Base-by-base conservation (phyloP, 1,284 basidiomycete genomes). In the Cutaneotrichosporon sp. region DNA sequence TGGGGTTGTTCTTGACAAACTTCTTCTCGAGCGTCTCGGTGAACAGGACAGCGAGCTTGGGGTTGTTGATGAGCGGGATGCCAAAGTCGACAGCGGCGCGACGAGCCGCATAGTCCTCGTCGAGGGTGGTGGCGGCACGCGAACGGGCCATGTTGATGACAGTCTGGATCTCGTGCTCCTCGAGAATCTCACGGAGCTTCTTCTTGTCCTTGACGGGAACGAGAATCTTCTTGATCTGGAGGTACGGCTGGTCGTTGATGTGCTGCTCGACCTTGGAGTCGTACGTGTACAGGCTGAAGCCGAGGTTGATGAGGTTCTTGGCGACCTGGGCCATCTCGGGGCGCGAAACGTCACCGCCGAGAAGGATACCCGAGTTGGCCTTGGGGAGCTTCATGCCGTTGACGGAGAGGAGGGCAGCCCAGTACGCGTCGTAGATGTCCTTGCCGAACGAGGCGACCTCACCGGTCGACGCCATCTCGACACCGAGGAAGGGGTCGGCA, bases 401-500 rank as follows among this genome's bases (percentile, higher is more conserved):
- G 67, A 88, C 89, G 60, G 91, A 91, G 5, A 86, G 86, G 53
- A 96, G 85, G n/a, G 91, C 89, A 78, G 95, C 91, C 96, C 95
- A 98, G 82, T 97, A 98, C 11, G 96, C 97, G 81, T 99, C 97
- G 75, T 95, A 89, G 49, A 98, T 84, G 77, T 97, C 91, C 76
- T 88, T 87, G 55, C 96, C 97, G 77, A 99, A 99, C 69, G 91
- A 89, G n/a, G 97, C 97, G 22, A 99, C 93, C 81, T 99, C 96
- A 62, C 96, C 97, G 7, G 97, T 99, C 73, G 91, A 95, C 0
- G 96, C 94, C 97, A 99, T 99, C 84, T 98, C 93, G 67, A 97
- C 94, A 67, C 93, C 94, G 63, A 97, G 85, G 88, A 96, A 97
- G 36, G 96, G 97, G 83, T 98, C 96, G 18, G 96, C 95, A 66